Base-by-base conservation (phyloP, 2,329 filamentous ascomycete species). In the Diaporthe aspalathi region DNA sequence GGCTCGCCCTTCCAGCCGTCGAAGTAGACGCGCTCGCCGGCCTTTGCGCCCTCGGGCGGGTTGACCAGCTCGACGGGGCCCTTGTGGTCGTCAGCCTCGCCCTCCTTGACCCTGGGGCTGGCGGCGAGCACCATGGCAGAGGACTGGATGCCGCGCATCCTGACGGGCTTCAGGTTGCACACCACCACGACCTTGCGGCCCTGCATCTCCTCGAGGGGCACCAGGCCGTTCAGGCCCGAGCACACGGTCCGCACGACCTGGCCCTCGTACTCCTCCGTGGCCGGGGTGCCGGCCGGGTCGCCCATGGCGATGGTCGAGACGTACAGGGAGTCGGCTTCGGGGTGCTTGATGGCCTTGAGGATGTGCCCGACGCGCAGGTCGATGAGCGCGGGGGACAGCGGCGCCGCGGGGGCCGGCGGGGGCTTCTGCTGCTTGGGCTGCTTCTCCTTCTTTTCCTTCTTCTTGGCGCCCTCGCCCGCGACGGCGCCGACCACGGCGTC, bases 131-230 rank as follows among this genome's bases (percentile, higher is more conserved):
- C 96, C 96, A 99, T 98, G 78, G 95, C 88, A 76, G 84, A 88
- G 3, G 88, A 90, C 84, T 90, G 90, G 84, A 90, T 87, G 76
- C 96, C 96, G 74, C 96, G 93, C 96, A 99, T 99, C 82, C 97
- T 99, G 81, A 98, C 96, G 65, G 96, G 96, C 88, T 99, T 99
- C 76, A 99, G 89, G 84, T 99, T 99, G 87, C 94, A 97, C 27
- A 99, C 95, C 1, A 96, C 93, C 40, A 99, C 89, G 73, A 99
- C 94, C 85, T 97, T 97, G 81, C 96, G 94, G 79, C 91, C 91
- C 83, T 99, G 96, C 96, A 99, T 98, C 82, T 97, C 94, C 82
- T 94, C 94, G 57, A 99, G 88, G 0, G 96, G 96, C 1, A 99
- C 85, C 38, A 98, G 89, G 9, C 96, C 96, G 82, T 97, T 98